Base-by-base conservation (phyloP, 2,329 filamentous ascomycete genomes). In the Xylaria hypoxylon region DNA sequence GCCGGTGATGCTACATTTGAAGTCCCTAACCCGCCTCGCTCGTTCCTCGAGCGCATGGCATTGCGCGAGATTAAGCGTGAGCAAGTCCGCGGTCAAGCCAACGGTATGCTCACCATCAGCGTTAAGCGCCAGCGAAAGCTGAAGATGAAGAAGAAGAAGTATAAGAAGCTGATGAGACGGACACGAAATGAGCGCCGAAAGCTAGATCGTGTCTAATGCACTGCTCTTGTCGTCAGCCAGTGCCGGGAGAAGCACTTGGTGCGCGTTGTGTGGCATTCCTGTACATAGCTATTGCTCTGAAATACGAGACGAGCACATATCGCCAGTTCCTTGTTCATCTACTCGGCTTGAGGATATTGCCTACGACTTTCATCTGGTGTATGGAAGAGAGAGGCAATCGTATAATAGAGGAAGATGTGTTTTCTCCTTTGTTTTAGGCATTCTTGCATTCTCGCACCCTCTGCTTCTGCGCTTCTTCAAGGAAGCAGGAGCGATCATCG, bases 141-240 rank as follows among this genome's bases (percentile, higher is more conserved):
- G 77, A 97, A 94, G 89, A 99, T 99, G 94, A 99, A 99, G 92
- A 99, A 98, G 89, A 95, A 98, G 88, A 99, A 99, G 90, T 97
- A 97, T 82, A 98, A 97, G 94, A 99, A 99, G 89, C 85, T 98
- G 73, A 94, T 97, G 92, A 92, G 91, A 86, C 88, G 89, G 81
- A 97, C 95, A 77, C 89, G 95, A 79, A 95, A 93, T 78, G 80
- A 94, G 84, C 90, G 95, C 78, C 89, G 94, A 78, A 97, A 94
- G 84, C 84, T 96, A 75, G 93, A 92, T 75, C 87, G 89, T 76
- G 83, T 87, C 70, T 88, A 83, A 81, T 68, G 51, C 64, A 62
- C 15, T 24, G 17, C 13, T 40, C 19, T 51, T 40, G 26, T 31
- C 24, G 22, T 35, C 48, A 31, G 24, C 38, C 44, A 26, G n/a